Base-by-base conservation (phyloP, 2,329 filamentous ascomycete genomes). In the Aureobasidium pullulans region DNA sequence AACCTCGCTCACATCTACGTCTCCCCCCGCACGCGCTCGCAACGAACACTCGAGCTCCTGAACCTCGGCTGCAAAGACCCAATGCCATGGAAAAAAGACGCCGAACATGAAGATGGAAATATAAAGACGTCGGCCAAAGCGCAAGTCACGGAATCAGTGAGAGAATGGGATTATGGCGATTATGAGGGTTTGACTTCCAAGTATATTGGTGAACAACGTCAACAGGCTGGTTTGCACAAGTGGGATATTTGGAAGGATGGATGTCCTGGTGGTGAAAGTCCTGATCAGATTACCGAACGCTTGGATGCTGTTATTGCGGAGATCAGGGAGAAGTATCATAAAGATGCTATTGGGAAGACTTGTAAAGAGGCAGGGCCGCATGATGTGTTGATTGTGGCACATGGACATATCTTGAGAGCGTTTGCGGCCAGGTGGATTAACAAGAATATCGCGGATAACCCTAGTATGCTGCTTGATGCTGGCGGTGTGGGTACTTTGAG, bases 231-330 rank as follows among this genome's bases (percentile, higher is more conserved):
- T 0, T 59, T 76, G 64, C 81, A 82, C 53, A 77, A 75, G 61
- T 95, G 90, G 90, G 88, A 94, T 74, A 95, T 96, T 64, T 96
- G 90, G 90, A 79, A 77, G n/a, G 90, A 95, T 70, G 90, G 90
- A 0, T 96, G 90, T 73, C 87, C 87, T 1, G 88, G 86, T 3
- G 91, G 91, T 47, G 76, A 80, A 66, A 84, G 80, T 46, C 89
- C 92, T 0, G 77, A 84, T 42, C 83, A 96, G 44, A 81, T 96
- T 42, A 87, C 86, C 0, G 72, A 76, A 34, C 82, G 92, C 0
- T 76, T 96, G 0, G 91, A 96, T 70, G 76, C 78, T 2, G 72
- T 96, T 61, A 96, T 96, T 66, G 71, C 75, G 13, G 87, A 92
- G 34, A 89, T 96, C 60, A 79, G 89, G 19, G 73, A 80, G 28